These are phyloP conservation scores for Diaporthe sp. DNA, from an alignment of 2,329 filamentous ascomycete genomes.

Conservation along the genomic window DNA sequence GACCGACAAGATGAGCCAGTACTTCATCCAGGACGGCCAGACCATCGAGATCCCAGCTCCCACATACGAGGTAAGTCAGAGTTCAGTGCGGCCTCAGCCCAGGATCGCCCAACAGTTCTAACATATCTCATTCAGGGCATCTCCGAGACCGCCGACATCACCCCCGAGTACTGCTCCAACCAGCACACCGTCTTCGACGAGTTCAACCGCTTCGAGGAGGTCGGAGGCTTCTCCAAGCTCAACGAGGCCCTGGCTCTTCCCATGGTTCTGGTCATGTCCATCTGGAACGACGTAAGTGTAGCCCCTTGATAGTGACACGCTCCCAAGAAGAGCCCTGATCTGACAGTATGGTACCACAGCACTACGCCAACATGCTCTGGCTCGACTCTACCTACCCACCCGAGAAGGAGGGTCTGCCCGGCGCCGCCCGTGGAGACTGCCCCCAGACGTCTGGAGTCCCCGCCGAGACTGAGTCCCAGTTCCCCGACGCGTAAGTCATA, in stretches of 20 bases:
- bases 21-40: constrained; percentile 71
- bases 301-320: background rate
- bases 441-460: constrained; percentile 54
- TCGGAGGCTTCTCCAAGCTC: constrained; percentile 67
- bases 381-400: constrained; percentile 68
- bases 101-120: background rate
- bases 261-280: constrained; percentile 73
- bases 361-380: constrained; percentile 73
- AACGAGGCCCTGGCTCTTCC: constrained; percentile 62
- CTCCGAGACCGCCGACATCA: constrained; percentile 55
- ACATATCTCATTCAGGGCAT: constrained; percentile 43
- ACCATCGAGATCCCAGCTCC: constrained; percentile 63
- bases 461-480: constrained; percentile 49
- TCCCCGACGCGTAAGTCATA: constrained; percentile 37
- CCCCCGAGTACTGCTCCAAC: constrained; percentile 64
- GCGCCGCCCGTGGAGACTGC: constrained; percentile 59
- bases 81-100: rapidly evolving
- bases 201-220: constrained; percentile 60
- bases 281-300: constrained; percentile 65
- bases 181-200: constrained; percentile 68
- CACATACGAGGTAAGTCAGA: constrained; percentile 15
- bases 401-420: constrained; percentile 55
- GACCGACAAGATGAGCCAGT: constrained; percentile 63
- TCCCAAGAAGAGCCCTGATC: background rate
- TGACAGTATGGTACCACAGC: constrained; percentile 40